Conservation (phyloP, 352 stramenopile genomes). For the Phytophthora boehmeriae region DNA sequence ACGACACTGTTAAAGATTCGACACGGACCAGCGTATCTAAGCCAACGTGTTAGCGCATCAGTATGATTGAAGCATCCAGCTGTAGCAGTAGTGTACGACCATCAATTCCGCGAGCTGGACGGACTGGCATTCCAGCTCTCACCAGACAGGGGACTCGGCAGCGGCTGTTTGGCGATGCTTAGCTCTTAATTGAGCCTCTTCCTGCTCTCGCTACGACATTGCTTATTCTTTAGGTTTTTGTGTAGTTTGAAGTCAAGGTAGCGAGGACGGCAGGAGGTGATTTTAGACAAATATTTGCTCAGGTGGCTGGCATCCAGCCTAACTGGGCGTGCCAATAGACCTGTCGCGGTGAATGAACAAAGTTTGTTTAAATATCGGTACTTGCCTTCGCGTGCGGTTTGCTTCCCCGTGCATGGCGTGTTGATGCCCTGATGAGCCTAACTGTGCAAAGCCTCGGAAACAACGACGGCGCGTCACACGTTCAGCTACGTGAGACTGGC, state of each 20-base stretch:
- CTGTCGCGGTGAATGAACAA: constrained; percentile 22
- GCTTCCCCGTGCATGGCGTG: not conserved
- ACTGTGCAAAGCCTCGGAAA: constrained; percentile 19
- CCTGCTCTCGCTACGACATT: constrained; percentile 20
- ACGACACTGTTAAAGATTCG: constrained; percentile 88
- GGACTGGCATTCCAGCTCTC: constrained; percentile 19
- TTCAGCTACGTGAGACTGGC: not conserved
- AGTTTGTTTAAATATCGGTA: constrained; percentile 12
- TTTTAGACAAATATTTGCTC: constrained; percentile 26
- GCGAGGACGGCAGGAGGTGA: constrained; percentile 39
- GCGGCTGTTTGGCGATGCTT: not conserved
- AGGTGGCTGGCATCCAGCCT: constrained; percentile 4
- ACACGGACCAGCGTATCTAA: constrained; percentile 74
- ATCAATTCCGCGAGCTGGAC: constrained; percentile 35
- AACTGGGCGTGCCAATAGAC: constrained; percentile 10
- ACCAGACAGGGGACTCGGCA: constrained; percentile 9
- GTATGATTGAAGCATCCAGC: constrained; percentile 41
- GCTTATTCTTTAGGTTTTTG: constrained; percentile 38
- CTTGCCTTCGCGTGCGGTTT: not conserved
- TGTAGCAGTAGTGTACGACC: constrained; percentile 50
- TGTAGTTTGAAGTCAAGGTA: constrained; percentile 53
- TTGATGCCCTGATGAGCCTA: not conserved
- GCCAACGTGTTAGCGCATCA: constrained; percentile 76
- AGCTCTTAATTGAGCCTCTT: not conserved
- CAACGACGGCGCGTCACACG: constrained; percentile 33